phyloP scores from a whole-genome alignment of 2,329 filamentous ascomycete species.

The Scedosporium apiospermum region DNA sequence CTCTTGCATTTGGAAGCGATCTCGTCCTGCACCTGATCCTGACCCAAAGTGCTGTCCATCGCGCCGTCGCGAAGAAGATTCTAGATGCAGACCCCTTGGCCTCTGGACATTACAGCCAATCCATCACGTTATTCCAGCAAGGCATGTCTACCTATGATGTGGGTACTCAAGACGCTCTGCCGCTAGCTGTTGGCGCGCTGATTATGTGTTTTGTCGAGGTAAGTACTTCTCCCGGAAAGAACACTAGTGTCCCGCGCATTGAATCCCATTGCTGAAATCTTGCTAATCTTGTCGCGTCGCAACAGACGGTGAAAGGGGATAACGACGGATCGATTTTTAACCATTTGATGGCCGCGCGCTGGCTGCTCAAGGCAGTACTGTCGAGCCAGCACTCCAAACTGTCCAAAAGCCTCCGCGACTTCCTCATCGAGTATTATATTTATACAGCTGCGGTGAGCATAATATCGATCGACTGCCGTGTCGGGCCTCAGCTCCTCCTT shows the following conservation, averaged over 20 bases:
- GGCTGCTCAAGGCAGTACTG: conserved; percentile 27
- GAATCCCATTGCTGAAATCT: too few relatives aligned
- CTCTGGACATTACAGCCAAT: conserved; percentile 24
- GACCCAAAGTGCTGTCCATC: conserved; percentile 31
- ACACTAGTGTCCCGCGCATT: too few relatives aligned
- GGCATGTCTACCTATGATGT: conserved; percentile 23
- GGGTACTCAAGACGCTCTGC: conserved; percentile 24
- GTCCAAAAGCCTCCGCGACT: conserved; percentile 28
- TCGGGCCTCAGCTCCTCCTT: conserved; percentile 19
- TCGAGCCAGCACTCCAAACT: conserved; percentile 20
- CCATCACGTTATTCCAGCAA: conserved; percentile 24
- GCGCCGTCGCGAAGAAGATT: conserved; percentile 20
- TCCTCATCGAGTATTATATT: conserved; percentile 38
- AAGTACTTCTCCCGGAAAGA: conserved; percentile 4
- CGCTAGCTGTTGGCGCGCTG: conserved; percentile 32
- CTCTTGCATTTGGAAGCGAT: conserved; percentile 33
- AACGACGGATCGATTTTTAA: conserved; percentile 35
- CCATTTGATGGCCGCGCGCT: conserved; percentile 33
- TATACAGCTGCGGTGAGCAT: conserved; percentile 37
- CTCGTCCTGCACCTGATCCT: conserved; percentile 35
- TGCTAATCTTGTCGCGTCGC: conserved; percentile 11
- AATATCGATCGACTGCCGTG: conserved; percentile 29
- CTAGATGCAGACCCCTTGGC: conserved; percentile 20
- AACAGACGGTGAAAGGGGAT: conserved; percentile 32
- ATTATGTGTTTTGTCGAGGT: conserved; percentile 39